Percentiles rank a stretch among this genome's conserved stretches.
These are phyloP conservation scores for Tolypocladium inflatum DNA, from an alignment of 2,329 filamentous ascomycete genomes.

Conservation along the genomic window DNA sequence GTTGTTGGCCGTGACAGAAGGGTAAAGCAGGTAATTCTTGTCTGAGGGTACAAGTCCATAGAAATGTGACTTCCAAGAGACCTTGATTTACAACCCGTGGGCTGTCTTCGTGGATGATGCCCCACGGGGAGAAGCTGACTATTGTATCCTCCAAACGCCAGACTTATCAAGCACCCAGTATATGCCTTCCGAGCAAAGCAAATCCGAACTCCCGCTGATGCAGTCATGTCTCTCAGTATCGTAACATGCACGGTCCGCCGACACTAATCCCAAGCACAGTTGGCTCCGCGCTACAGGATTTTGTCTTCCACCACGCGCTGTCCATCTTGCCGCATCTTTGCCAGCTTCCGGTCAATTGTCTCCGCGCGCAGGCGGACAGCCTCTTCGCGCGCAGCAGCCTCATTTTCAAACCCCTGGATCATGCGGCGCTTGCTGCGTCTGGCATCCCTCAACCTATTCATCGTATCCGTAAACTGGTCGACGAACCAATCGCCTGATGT, in stretches of 20 bases:
- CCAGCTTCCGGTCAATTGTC: conserved; percentile 44
- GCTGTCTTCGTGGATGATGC: neutral
- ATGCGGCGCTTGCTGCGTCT: conserved; percentile 39
- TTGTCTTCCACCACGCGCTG: conserved; percentile 43
- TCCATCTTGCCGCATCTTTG: conserved; percentile 46
- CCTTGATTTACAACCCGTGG: neutral
- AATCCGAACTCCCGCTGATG: neutral
- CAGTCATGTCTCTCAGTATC: neutral
- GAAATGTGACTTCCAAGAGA: neutral
- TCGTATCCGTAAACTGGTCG: conserved; percentile 39
- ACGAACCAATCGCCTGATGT: conserved; percentile 51
- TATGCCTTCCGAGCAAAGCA: conserved; percentile 4
- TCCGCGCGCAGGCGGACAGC: conserved; percentile 42
- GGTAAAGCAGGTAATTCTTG: conserved; percentile 45
- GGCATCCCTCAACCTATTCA: conserved; percentile 36
- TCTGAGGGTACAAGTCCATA: conserved; percentile 17
- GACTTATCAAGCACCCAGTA: neutral
- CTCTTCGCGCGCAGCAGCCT: conserved; percentile 45
- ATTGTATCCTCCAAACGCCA: neutral
- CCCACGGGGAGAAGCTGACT: neutral
- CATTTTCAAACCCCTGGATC: conserved; percentile 41
- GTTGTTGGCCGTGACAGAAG: conserved; percentile 51
- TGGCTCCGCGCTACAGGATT: conserved; percentile 6
- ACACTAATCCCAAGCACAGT: neutral
- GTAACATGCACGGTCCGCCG: neutral